Percentiles rank a stretch among this genome's conserved stretches.
phyloP scores from a whole-genome alignment of 2,329 filamentous ascomycete genomes.

The Incumbomyces delicatus region DNA sequence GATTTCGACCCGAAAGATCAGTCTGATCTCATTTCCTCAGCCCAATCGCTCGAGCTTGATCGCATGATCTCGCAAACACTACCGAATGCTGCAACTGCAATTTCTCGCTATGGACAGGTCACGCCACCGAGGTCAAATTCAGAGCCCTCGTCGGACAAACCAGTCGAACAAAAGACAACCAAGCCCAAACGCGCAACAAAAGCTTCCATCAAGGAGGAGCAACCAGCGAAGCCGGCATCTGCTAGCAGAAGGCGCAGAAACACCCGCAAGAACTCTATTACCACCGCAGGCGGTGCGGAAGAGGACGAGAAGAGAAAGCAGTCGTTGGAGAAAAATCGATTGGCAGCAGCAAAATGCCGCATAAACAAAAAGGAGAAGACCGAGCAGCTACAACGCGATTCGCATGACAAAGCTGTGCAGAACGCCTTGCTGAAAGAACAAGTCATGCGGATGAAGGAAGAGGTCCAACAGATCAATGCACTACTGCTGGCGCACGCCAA shows the following conservation, averaged over 20 bases:
- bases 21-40: not conserved
- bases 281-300: conserved; percentile 5
- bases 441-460: conserved; percentile 21
- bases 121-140: conserved; percentile 20
- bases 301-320: conserved; percentile 20
- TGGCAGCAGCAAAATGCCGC: conserved; percentile 22
- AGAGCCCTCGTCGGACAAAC: conserved; percentile 8
- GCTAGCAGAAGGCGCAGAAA: conserved; percentile 18
- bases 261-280: conserved; percentile 12
- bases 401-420: conserved; percentile 20
- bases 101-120: conserved; percentile 19
- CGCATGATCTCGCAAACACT: conserved; percentile 13
- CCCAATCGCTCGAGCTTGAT: conserved; percentile 15
- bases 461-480: conserved; percentile 21
- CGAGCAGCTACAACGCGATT: conserved; percentile 19
- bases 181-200: conserved; percentile 11
- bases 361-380: conserved; percentile 23
- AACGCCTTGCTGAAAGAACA: conserved; percentile 22
- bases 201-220: conserved; percentile 9
- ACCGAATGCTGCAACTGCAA: conserved; percentile 12
- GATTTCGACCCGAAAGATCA: conserved; percentile 11
- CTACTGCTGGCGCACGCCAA: conserved; percentile 19
- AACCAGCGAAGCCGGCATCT: conserved; percentile 1
- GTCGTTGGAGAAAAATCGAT: conserved; percentile 20
- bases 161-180: conserved; percentile 13